Evolutionary conservation across 2,329 filamentous ascomycete genomes (phyloP).

Genomic region (Trichoderma sp.): DNA sequence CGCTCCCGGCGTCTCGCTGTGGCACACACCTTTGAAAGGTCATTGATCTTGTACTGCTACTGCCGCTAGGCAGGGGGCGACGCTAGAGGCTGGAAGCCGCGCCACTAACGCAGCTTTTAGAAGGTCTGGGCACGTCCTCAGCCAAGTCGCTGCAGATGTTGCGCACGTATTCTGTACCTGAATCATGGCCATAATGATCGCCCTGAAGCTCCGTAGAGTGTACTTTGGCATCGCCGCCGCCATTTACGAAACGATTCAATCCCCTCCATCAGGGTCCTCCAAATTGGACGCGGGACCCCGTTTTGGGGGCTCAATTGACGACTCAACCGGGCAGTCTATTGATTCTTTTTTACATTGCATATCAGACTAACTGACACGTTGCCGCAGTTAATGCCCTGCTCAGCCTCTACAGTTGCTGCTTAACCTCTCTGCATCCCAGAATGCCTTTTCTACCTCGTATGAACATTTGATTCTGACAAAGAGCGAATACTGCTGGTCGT

Average conservation of each 20-base stretch:
- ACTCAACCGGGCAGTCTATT: slow-evolving; percentile 6
- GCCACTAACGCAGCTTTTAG: slow-evolving; percentile 22
- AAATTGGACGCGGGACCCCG: not conserved
- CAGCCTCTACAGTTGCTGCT: not conserved
- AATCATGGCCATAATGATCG: not conserved
- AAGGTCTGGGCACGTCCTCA: slow-evolving; percentile 15
- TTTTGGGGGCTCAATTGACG: slow-evolving; percentile 15
- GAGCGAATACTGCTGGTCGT: not conserved
- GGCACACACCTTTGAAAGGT: no score
- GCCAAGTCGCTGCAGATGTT: not conserved
- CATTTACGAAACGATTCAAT: not conserved
- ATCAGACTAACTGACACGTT: slow-evolving; percentile 7
- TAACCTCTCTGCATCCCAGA: not conserved
- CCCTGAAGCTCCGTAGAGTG: not conserved
- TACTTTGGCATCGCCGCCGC: not conserved
- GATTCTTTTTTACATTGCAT: not conserved
- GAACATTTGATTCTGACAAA: no score
- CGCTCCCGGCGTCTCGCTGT: not conserved
- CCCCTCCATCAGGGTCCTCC: not conserved
- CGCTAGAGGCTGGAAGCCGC: slow-evolving; percentile 17
- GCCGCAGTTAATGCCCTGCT: not conserved
- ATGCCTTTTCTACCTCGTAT: no score
- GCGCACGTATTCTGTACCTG: slow-evolving; percentile 4
- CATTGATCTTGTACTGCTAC: not conserved
- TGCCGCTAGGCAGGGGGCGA: not conserved